phyloP scores from a whole-genome alignment of 192 early-diverging fungal genomes.

The Coemansia reversa region DNA sequence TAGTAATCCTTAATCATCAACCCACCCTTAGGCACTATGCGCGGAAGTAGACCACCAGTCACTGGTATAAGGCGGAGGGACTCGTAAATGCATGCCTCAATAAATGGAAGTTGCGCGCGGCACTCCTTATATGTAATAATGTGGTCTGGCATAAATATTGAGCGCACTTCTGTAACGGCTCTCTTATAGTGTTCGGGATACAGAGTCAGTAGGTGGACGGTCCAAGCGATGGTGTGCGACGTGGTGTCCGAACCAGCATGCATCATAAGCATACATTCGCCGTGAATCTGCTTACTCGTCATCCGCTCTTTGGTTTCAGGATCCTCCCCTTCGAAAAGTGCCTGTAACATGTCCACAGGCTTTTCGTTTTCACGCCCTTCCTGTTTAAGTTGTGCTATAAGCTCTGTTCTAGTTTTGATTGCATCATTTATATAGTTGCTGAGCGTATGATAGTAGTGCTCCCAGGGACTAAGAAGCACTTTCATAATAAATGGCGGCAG shows the following conservation, averaged over 20 bases:
- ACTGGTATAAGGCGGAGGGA: conserved; percentile 31
- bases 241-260: conserved; percentile 23
- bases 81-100: conserved; percentile 38
- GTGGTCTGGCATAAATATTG: conserved; percentile 15
- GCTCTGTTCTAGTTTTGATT: conserved; percentile 12
- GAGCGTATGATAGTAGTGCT: conserved; percentile 17
- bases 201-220: conserved; percentile 22
- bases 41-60: conserved; percentile 17
- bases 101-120: conserved; percentile 19
- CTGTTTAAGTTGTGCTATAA: conserved; percentile 1
- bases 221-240: conserved; percentile 26
- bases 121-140: conserved; percentile 27
- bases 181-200: conserved; percentile 17
- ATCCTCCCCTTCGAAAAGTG: conserved; percentile 38
- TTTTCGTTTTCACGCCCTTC: background rate
- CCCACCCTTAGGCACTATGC: conserved; percentile 31
- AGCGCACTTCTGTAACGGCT: conserved; percentile 28
- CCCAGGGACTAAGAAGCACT: conserved; percentile 20
- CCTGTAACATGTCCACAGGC: conserved; percentile 32
- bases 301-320: conserved; percentile 25
- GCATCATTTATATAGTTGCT: conserved; percentile 23
- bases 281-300: conserved; percentile 24
- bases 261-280: conserved; percentile 30
- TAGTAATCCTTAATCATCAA: conserved; percentile 17
- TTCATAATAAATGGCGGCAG: conserved; percentile 13